Conservation (phyloP, 2,329 filamentous ascomycete genomes). For the Fusarium sp. region DNA sequence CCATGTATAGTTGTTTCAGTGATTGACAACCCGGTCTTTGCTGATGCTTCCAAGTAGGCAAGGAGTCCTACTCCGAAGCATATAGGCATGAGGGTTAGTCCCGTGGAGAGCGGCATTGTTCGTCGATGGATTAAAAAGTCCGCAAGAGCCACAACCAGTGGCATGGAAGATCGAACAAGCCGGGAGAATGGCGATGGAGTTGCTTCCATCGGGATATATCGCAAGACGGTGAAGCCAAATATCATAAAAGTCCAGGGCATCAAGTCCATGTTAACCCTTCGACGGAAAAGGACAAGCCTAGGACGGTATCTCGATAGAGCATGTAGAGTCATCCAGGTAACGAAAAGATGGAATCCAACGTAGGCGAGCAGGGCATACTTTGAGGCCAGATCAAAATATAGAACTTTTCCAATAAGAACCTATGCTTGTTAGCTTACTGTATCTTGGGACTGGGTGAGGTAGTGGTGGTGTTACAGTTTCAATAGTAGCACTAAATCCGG, state of each 20-base stretch:
- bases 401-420: conserved; percentile 77
- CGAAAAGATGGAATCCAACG: conserved; percentile 74
- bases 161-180: conserved; percentile 73
- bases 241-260: conserved; percentile 74
- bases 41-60: conserved; percentile 69
- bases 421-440: conserved; percentile 41
- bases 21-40: conserved; percentile 52
- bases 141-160: conserved; percentile 71
- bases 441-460: too few relatives aligned
- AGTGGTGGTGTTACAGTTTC: too few relatives aligned
- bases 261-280: conserved; percentile 65
- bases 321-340: conserved; percentile 72
- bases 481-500: too few relatives aligned
- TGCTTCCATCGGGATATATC: conserved; percentile 74
- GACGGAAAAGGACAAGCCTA: conserved; percentile 62
- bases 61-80: conserved; percentile 73
- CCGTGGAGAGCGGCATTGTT: conserved; percentile 65
- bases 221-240: conserved; percentile 75
- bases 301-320: conserved; percentile 69
- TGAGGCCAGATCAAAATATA: conserved; percentile 69
- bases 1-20: conserved; percentile 56
- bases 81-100: conserved; percentile 67
- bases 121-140: conserved; percentile 70
- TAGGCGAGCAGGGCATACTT: conserved; percentile 73
- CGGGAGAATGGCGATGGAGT: conserved; percentile 77